Evolutionary conservation across 805 yeast genomes (phyloP).

Genomic region (Kazachstania bromeliacearum): DNA sequence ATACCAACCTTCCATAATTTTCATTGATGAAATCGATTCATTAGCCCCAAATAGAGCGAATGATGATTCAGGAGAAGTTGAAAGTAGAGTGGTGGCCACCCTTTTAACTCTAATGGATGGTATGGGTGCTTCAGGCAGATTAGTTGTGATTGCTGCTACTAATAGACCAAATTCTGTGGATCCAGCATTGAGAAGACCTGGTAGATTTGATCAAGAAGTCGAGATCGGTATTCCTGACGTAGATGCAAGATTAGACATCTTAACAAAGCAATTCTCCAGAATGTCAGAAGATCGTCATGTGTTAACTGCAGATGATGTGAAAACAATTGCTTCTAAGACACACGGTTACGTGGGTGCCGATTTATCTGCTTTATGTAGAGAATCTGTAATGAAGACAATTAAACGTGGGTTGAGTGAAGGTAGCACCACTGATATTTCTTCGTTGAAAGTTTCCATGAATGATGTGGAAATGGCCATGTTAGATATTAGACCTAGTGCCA

Average conservation of each 20-base stretch:
- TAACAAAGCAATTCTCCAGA: slow-evolving; percentile 47
- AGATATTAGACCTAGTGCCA: slow-evolving; percentile 90
- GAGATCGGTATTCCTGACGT: slow-evolving; percentile 90
- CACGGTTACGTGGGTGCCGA: slow-evolving; percentile 99
- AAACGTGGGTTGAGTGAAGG: slow-evolving; percentile 41
- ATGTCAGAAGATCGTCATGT: slow-evolving; percentile 38
- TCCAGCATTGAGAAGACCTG: slow-evolving; percentile 72
- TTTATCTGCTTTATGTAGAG: slow-evolving; percentile 76
- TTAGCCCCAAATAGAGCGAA: slow-evolving; percentile 74
- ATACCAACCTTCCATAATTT: slow-evolving; percentile 79
- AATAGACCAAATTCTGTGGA: slow-evolving; percentile 62
- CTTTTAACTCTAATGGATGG: slow-evolving; percentile 75
- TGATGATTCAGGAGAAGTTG: slow-evolving; percentile 87
- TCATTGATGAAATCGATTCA: slow-evolving; percentile 91
- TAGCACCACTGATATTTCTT: slow-evolving; percentile 16
- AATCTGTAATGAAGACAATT: slow-evolving; percentile 78
- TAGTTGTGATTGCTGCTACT: slow-evolving; percentile 67
- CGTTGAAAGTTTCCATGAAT: slow-evolving; percentile 38
- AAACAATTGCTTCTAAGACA: slow-evolving; percentile 60
- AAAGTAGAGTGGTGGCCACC: slow-evolving; percentile 84
- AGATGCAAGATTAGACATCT: slow-evolving; percentile 65
- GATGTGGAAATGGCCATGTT: slow-evolving; percentile 67
- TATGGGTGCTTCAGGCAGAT: slow-evolving; percentile 52
- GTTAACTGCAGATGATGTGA: slow-evolving; percentile 46
- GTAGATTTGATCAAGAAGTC: slow-evolving; percentile 81